Evolutionary conservation across 2,329 filamentous ascomycete species (phyloP), one percentile per base, ranked within the genome.

Genomic region (Calonectria montana): DNA sequence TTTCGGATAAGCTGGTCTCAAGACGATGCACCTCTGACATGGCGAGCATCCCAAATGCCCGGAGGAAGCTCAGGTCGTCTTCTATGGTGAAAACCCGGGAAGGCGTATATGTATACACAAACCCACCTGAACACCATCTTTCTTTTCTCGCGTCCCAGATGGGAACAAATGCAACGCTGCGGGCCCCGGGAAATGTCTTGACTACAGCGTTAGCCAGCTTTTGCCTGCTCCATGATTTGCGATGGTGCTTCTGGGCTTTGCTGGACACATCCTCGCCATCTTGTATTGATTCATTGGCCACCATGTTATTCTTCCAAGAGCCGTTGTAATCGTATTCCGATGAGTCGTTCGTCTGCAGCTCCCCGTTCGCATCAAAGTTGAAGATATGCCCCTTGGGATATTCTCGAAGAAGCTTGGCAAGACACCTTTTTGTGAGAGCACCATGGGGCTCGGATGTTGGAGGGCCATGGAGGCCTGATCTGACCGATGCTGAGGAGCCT

Each of bases 21-120:
- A 89, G 74, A 2, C 87, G 83, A 0, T 87, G 85, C 6, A 91
- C 82, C 70, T 92, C 90, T 0, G 88, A 86, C 87, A 90, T 90
- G 27, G 90, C 87, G 1, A 87, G 87, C 65, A 87, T 87, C 1
- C 86, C 86, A 76, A 91, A 90, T 0, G 86, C 87, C 13, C 82
- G 79, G 18, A 91, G 78, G 45, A 87, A 88, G 21, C 84, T 87
- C 7, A 91, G 81, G 43, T 91, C 89, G 15, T 85, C 84, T 47
- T 85, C 81, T 2, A 81, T 74, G 1, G 84, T 85, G 43, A 90
- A 86, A 4, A 85, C 79, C 3, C 87, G 84, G 0, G 83, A 85
- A 1, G 83, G 82, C 6, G 77, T 82, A 5, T 79, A 81, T 0
- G 88, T 89, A 82, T 88, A 90, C 3, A 85, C 80, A 50, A 91